Evolutionary conservation across 306 rosid species (phyloP), one percentile per base, ranked within the genome.

Genomic region (Cajanus cajan): DNA sequence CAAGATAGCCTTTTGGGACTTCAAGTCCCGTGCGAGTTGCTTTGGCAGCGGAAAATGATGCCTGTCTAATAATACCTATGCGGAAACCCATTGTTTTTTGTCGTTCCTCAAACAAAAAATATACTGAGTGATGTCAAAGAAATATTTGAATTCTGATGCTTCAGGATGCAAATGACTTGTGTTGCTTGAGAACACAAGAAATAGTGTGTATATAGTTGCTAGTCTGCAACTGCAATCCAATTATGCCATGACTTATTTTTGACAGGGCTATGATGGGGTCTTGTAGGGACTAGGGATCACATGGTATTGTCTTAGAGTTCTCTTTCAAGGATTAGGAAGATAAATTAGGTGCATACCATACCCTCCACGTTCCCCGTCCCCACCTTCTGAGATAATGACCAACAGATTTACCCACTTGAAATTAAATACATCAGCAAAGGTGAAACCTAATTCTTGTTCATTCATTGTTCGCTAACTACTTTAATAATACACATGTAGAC

Each of bases 1-100:
- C 77, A 12, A 86, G 51, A 50, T 72, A 80, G 3, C 81, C 88
- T 41, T 74, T 87, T 16, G 86, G 82, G 4, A 87, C 82, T 19
- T 81, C 85, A 9, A 64, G 15, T 0, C 66, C 18, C 57, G 73
- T 78, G 13, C 52, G 19, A 22, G 51, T 31, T 50, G 48, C 66
- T 70, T 66, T 41, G 33, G n/a, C 18, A 34, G 61, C 68, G 14
- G 63, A n/a, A 19, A 43, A 68, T 61, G 76, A 51, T 28, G 73
- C 18, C 7, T 40, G n/a, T 76, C 31, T 48, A 4, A 68, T 16
- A n/a, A 45, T 25, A 15, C 62, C 2, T 0, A 82, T 39, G 48
- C 1, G 84, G n/a, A 82, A 75, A 28, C 74, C 82, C 86, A 86
- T 76, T 70, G 44, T 12, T 68, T n/a, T n/a, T 1, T 40, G 75